Evolutionary conservation across 352 stramenopile genomes (phyloP).

Genomic region (Globisporangium paddicum): DNA sequence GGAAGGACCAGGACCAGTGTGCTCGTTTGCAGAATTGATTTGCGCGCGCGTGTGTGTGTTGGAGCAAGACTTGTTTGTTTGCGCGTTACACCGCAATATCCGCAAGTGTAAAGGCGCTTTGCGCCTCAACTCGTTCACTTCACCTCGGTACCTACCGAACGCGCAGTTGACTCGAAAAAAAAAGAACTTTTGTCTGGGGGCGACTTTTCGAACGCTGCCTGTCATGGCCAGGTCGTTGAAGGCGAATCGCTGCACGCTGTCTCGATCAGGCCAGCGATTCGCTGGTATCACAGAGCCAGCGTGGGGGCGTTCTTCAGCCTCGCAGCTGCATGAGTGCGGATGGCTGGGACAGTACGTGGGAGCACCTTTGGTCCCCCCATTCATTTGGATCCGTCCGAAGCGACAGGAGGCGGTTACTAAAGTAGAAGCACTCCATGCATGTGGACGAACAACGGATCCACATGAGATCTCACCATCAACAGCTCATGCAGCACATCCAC

Average conservation of each 20-base stretch:
- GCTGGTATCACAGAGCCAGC: neutral
- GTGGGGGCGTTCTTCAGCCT: neutral
- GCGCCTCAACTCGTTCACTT: neutral
- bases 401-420: neutral
- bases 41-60: neutral
- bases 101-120: neutral
- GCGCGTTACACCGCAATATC: neutral
- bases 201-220: neutral
- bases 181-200: neutral
- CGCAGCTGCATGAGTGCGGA: neutral
- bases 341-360: too few relatives aligned
- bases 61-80: neutral
- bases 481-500: conserved; percentile 56
- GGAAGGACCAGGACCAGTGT: neutral
- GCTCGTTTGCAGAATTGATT: neutral
- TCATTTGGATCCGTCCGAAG: neutral
- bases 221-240: neutral
- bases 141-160: conserved; percentile 5
- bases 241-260: too few relatives aligned
- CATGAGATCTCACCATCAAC: too few relatives aligned
- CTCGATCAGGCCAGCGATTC: too few relatives aligned
- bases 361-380: neutral
- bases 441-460: neutral
- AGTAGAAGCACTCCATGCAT: neutral
- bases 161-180: neutral